Conservation (phyloP, 192 early-diverging fungal genomes). For the Linnemannia hyalina region DNA sequence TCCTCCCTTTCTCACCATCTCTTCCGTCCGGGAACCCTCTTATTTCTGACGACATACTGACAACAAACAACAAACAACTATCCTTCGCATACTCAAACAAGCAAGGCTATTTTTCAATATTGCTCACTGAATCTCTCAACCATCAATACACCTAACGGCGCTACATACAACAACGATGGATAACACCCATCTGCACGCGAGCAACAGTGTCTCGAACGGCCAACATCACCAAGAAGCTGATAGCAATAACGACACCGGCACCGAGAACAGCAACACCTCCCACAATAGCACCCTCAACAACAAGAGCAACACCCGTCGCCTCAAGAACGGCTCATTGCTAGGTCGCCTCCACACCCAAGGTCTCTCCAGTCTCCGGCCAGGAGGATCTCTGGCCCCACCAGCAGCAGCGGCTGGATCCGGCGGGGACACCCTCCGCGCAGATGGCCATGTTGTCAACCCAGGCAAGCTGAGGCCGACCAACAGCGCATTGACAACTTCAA, state of each 20-base stretch:
- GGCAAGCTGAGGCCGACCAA: constrained; percentile 26
- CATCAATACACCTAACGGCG: not conserved
- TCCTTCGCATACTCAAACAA: not conserved
- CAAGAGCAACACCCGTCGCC: not conserved
- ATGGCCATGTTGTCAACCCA: constrained; percentile 23
- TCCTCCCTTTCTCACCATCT: not conserved
- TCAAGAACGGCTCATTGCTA: constrained; percentile 11
- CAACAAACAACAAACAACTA: not conserved
- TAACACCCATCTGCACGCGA: constrained; percentile 8
- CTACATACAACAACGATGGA: constrained; percentile 3
- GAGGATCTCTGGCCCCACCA: not conserved
- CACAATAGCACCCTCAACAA: not conserved
- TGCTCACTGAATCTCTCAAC: not conserved
- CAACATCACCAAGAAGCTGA: constrained; percentile 20
- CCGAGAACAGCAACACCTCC: constrained; percentile 3
- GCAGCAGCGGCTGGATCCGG: not conserved
- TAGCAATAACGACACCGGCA: not conserved
- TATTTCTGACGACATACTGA: not conserved
- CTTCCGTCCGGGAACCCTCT: not conserved
- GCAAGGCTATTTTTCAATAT: not conserved
- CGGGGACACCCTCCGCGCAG: not conserved
- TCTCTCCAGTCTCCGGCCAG: constrained; percentile 2
- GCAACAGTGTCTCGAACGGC: constrained; percentile 33
- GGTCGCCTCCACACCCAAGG: constrained; percentile 34
- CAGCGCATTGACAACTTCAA: constrained; percentile 42